Conservation (phyloP, 148 eudicot genomes). For the Vaccinium darrowii region DNA sequence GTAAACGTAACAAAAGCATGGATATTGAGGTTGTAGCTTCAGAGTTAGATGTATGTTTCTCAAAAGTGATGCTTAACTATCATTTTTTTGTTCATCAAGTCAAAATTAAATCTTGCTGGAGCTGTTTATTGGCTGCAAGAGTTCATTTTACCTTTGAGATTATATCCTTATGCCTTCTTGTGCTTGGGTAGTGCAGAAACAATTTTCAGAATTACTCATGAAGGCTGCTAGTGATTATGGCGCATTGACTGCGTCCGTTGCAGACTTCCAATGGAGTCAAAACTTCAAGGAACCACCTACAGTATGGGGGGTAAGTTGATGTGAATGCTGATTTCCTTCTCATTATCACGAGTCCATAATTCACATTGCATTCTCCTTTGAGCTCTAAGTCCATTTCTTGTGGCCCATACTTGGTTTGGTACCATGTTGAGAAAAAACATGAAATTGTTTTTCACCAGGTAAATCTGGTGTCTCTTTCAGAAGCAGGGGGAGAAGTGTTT, state of each 20-base stretch:
- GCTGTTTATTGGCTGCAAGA: background rate
- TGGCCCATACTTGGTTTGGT: constrained; percentile 2
- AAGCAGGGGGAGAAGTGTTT: background rate
- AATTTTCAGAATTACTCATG: constrained; percentile 92
- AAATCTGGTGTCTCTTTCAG: background rate
- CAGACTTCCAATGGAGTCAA: constrained; percentile 96
- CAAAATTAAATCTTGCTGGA: background rate
- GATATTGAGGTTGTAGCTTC: background rate
- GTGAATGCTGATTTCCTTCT: constrained; percentile 2
- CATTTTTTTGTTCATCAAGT: background rate
- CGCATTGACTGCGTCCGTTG: constrained; percentile 83
- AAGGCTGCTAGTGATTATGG: constrained; percentile 99
- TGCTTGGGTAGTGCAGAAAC: constrained; percentile 59
- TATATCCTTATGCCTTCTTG: constrained; percentile 1
- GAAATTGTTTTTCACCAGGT: background rate
- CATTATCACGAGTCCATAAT: background rate
- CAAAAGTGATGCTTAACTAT: background rate
- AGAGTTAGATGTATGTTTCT: background rate
- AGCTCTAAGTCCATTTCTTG: constrained; percentile 2
- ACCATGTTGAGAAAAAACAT: background rate
- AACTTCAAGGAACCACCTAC: constrained; percentile 94
- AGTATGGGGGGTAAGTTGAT: constrained; percentile 29
- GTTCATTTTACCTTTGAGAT: constrained; percentile 3
- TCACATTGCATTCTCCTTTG: background rate
- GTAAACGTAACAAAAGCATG: background rate